Base-by-base conservation (phyloP, 768 basidiomycete species). In the Amanita fuliginea region DNA sequence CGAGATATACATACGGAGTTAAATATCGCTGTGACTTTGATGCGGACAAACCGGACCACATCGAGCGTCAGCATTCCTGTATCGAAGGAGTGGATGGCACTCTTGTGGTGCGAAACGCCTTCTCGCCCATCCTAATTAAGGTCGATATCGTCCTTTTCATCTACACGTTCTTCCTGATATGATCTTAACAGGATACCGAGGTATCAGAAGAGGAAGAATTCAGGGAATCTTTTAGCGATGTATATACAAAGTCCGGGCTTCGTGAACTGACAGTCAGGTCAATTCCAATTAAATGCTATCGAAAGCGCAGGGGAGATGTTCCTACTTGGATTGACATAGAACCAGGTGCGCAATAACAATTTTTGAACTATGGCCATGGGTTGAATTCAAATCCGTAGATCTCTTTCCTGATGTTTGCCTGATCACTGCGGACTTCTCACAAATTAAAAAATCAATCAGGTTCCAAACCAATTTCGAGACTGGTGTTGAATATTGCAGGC, bases 191-290 rank as follows among this genome's bases (percentile, higher is more conserved):
- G 62, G 52, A 50, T 18, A 60, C 58, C 6, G 45, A 51, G 21
- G 60, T 63, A 2, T 58, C 59, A 1, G 60, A 59, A 42, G 53
- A 53, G 6, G 53, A 56, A 35, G 59, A 59, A 44, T 62, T 63
- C 36, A 55, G 26, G 34, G 28, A 37, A 35, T 55, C 54, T 42
- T 47, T 51, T 35, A 26, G 32, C 9, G 33, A 52, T 30, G 36
- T 41, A 3, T 30, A 42, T 36, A 49, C 50, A 19, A 53, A 51
- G 35, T 19, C 40, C 9, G 36, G 42, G 2, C 45, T 62, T 13
- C 51, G 48, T n/a, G 42, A 34, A 3, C 46, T 55, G 26, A 47
- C 45, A 24, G 46, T 47, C 16, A 28, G 42, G 0, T 55, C 60
- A 8, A 16, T 32, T 10, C 4, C 9, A 13, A 33, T 49, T 22